Conservation (phyloP, 495 filamentous ascomycete species). For the Alectoria sarmentosa region DNA sequence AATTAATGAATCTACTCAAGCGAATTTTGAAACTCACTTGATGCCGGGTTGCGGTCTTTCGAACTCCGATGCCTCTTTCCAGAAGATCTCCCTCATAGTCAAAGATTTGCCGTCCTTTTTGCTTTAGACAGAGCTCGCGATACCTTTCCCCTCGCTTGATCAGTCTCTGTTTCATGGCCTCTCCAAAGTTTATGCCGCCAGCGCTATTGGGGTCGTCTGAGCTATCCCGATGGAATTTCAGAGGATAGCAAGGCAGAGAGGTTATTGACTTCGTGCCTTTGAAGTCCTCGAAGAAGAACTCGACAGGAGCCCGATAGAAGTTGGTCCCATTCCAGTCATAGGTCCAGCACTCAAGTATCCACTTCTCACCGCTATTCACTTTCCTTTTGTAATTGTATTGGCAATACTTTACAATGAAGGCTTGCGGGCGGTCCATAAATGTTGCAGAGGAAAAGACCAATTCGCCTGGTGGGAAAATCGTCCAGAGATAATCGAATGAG, state of each 20-base stretch:
- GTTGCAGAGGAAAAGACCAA: conserved; percentile 16
- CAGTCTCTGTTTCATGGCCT: not conserved
- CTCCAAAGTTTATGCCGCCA: not conserved
- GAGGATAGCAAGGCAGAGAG: conserved; percentile 20
- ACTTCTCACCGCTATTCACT: not conserved
- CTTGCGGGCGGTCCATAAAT: conserved; percentile 21
- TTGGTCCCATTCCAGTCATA: conserved; percentile 22
- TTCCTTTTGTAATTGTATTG: not conserved
- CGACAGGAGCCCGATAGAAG: conserved; percentile 9
- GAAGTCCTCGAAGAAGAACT: conserved; percentile 18
- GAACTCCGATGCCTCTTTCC: conserved; percentile 1
- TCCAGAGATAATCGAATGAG: conserved; percentile 25
- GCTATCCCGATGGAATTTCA: conserved; percentile 3
- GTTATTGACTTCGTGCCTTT: conserved; percentile 15
- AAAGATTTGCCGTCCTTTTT: conserved; percentile 18
- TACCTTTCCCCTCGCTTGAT: conserved; percentile 11
- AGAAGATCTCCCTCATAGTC: conserved; percentile 16
- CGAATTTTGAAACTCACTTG: not conserved
- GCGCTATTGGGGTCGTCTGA: not conserved
- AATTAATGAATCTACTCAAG: not conserved
- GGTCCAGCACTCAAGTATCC: conserved; percentile 19
- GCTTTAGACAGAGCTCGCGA: conserved; percentile 7
- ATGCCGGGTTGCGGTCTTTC: not conserved
- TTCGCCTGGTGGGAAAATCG: conserved; percentile 25
- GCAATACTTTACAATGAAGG: conserved; percentile 19